Evolutionary conservation across 257 asterid genomes (phyloP), one percentile per base, ranked within the genome.

Genomic region (Paulownia fortunei): DNA sequence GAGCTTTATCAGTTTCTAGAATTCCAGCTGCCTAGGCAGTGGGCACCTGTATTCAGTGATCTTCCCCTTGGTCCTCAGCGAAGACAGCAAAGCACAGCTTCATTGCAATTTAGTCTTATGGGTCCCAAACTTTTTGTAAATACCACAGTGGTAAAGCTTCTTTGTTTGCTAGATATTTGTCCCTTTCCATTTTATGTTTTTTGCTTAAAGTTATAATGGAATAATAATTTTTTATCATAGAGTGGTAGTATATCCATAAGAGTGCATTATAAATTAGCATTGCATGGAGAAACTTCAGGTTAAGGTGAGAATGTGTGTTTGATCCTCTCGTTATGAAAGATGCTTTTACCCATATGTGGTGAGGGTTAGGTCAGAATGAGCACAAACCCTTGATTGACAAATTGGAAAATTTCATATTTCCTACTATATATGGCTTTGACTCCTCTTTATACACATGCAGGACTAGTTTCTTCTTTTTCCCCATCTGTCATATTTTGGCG

Each of bases 31-130:
- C 99, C 99, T 49, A 82, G 98, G 85, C 98, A 92, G 82, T 95
- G 99, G 99, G 99, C 99, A 51, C 99, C 99, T 59, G 90, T 96
- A 51, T 96, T 92, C 75, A 86, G 93, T 58, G 97, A 96, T 76
- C 98, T 96, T 83, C 97, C 99, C 36, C 94, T 96, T 76, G 99
- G 98, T 80, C 99, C 99, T 59, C 97, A 96, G 65, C 86, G 97
- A 58, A 90, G 92, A 82, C 92, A 92, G 78, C 90, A 87, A 79
- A 88, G 85, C 81, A 80, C 89, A 54, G 84, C 93, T 60, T 93
- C 99, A 47, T 82, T 96, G 82, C 99, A 92, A 76, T 96, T 96
- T 81, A 96, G 99, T 88, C 87, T 96, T 75, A 80, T 93, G 91
- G 99, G 99, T 52, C 97, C 98, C 78, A 92, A 84, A 84, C 99